A percentile compares a stretch with the other conserved stretches of the same genome.
These are phyloP conservation scores for Penicillium turbatum DNA, from an alignment of 495 filamentous ascomycete genomes.

Conservation along the genomic window DNA sequence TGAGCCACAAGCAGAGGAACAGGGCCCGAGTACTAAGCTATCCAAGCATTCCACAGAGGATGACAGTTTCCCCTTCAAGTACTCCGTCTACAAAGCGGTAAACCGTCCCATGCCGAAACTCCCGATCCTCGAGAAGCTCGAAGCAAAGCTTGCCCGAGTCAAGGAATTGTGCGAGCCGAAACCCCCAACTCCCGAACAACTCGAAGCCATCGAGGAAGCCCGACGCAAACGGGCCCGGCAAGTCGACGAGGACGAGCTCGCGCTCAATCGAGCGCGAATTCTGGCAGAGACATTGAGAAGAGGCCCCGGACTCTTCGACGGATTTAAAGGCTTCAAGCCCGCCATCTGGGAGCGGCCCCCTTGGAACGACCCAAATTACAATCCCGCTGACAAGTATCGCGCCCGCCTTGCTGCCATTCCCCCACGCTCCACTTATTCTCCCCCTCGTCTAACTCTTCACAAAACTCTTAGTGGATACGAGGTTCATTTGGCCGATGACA, in stretches of 20 bases:
- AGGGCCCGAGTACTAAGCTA: constrained; percentile 19
- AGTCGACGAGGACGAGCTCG: constrained; percentile 43
- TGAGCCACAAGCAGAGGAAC: constrained; percentile 9
- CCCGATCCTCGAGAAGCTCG: constrained; percentile 32
- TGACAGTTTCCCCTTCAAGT: constrained; percentile 15
- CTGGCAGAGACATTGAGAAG: constrained; percentile 38
- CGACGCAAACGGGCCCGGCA: constrained; percentile 16
- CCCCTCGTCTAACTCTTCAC: not conserved
- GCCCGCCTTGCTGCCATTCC: not conserved
- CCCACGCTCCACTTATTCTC: not conserved
- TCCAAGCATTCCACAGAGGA: constrained; percentile 21
- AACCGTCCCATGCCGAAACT: constrained; percentile 37
- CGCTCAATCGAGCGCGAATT: constrained; percentile 41
- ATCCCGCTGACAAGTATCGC: constrained; percentile 5
- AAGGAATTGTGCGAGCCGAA: constrained; percentile 29
- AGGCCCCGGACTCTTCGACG: constrained; percentile 35
- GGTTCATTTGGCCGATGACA: constrained; percentile 38
- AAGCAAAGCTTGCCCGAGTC: constrained; percentile 11
- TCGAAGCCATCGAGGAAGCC: constrained; percentile 15
- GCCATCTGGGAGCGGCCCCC: not conserved
- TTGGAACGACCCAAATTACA: constrained; percentile 4
- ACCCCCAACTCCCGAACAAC: constrained; percentile 15
- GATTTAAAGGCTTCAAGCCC: not conserved
- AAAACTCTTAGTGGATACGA: constrained; percentile 22
- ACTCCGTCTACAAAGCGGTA: constrained; percentile 34